These are phyloP conservation scores for Wickerhamiella bombiphila DNA, from an alignment of 805 yeast species.

Conservation along the genomic window DNA sequence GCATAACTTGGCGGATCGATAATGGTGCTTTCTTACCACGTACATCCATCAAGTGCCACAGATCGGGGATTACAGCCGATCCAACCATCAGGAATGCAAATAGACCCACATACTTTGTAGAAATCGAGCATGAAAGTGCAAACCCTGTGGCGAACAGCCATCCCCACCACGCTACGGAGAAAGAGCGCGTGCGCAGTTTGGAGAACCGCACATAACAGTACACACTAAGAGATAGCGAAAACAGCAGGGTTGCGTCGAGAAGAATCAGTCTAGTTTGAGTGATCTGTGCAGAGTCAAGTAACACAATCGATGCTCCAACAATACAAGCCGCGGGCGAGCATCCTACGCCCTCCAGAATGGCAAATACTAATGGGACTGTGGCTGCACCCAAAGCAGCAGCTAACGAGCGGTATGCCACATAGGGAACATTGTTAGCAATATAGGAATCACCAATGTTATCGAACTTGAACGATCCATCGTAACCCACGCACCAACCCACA, in stretches of 20 bases:
- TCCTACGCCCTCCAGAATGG: conserved; percentile 63
- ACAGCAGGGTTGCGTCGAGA: conserved; percentile 78
- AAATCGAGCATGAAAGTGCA: conserved; percentile 75
- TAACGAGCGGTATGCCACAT: conserved; percentile 66
- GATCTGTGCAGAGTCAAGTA: conserved; percentile 69
- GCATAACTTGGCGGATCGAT: conserved; percentile 20
- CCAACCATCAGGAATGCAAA: conserved; percentile 83
- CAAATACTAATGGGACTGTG: conserved; percentile 78
- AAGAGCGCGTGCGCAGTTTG: conserved; percentile 44
- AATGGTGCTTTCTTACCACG: conserved; percentile 39
- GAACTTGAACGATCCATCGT: conserved; percentile 79
- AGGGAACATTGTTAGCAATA: conserved; percentile 65
- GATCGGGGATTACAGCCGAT: conserved; percentile 70
- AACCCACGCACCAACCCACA: conserved; percentile 74
- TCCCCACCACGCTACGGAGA: conserved; percentile 79
- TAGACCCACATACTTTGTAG: conserved; percentile 94
- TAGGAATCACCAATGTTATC: conserved; percentile 58
- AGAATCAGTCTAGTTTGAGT: conserved; percentile 80
- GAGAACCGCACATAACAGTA: conserved; percentile 61
- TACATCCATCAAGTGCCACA: conserved; percentile 40
- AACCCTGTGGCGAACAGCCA: conserved; percentile 81
- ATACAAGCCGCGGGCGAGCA: conserved; percentile 61
- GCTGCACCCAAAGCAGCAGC: conserved; percentile 72
- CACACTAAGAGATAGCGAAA: conserved; percentile 76
- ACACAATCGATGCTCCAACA: conserved; percentile 47